These are phyloP conservation scores for Salvia splendens DNA, from an alignment of 257 asterid genomes.

Conservation along the genomic window DNA sequence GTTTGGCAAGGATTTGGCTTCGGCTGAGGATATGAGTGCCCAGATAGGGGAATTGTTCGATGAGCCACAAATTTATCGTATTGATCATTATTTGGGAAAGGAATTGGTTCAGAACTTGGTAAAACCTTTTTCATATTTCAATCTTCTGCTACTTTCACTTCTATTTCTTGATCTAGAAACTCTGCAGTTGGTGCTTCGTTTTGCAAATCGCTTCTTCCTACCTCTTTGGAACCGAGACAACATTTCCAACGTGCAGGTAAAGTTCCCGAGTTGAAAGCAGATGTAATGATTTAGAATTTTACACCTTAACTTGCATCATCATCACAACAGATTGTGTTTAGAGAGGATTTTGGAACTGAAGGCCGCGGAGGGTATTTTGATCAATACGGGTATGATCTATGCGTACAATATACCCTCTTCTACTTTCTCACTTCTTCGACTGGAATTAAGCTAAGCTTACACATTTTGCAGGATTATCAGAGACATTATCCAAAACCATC, in stretches of 20 bases:
- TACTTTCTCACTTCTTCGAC: conserved; percentile 11
- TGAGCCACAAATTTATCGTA: conserved; percentile 90
- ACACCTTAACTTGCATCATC: conserved; percentile 5
- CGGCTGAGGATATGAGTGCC: conserved; percentile 85
- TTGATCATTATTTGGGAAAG: conserved; percentile 97
- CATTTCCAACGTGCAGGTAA: conserved; percentile 86
- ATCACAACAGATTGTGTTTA: conserved; percentile 75
- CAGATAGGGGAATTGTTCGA: conserved; percentile 90
- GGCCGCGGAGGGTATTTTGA: conserved; percentile 99
- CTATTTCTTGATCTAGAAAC: conserved; percentile 27
- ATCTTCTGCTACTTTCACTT: not conserved
- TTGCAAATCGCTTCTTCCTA: conserved; percentile 90
- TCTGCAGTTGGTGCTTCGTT: conserved; percentile 94
- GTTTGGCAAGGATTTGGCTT: conserved; percentile 91
- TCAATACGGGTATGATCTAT: conserved; percentile 75
- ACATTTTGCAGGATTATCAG: conserved; percentile 71
- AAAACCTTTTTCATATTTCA: too few species aligned
- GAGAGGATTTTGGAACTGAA: conserved; percentile 98
- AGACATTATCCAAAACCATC: conserved; percentile 88
- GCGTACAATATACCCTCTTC: not conserved
- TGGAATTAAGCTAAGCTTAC: conserved; percentile 5
- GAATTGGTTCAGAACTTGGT: conserved; percentile 97
- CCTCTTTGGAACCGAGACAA: conserved; percentile 99
- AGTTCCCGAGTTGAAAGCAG: not conserved
- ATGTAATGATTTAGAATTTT: conserved; percentile 23